Evolutionary conservation across 108 stramenopile genomes (phyloP).

Genomic region (Nannochloropsis gaditana): DNA sequence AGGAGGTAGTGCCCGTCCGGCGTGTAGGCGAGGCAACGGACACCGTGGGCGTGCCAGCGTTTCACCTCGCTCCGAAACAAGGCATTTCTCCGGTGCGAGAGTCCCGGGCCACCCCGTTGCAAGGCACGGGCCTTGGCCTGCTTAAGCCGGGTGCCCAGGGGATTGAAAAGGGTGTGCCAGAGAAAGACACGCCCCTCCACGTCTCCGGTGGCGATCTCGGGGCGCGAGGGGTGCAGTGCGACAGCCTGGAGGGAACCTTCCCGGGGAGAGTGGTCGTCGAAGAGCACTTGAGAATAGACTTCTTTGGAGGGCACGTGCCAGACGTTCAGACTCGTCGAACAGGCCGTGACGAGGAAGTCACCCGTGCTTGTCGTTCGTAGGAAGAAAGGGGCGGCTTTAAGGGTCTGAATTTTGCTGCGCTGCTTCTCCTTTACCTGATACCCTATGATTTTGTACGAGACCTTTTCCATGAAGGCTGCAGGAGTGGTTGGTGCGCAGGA

Average conservation of each 20-base stretch:
- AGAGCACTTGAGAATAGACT: not conserved
- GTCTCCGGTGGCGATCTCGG: not conserved
- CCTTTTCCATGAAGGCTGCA: not conserved
- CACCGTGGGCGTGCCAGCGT: conserved; percentile 13
- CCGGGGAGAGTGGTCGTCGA: not conserved
- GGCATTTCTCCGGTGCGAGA: too few species aligned
- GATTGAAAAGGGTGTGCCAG: not conserved
- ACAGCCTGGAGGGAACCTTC: not conserved
- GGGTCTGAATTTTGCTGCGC: not conserved
- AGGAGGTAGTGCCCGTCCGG: conserved; percentile 17
- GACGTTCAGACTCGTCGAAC: not conserved
- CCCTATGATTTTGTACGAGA: not conserved
- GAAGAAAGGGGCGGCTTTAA: not conserved
- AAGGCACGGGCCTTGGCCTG: not conserved
- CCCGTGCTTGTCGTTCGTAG: not conserved
- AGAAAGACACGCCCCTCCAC: not conserved
- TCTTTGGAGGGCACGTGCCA: not conserved
- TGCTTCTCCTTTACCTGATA: not conserved
- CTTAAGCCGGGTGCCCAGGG: not conserved
- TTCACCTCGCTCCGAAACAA: conserved; percentile 12
- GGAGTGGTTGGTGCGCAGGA: not conserved
- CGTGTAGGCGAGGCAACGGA: not conserved
- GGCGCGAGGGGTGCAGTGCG: not conserved
- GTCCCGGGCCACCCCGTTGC: not conserved
- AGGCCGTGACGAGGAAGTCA: not conserved